Evolutionary conservation across 225 moss, liverwort and hornwort species (phyloP), one percentile per base, ranked within the genome.

Genomic region (Bryum argenteum): DNA sequence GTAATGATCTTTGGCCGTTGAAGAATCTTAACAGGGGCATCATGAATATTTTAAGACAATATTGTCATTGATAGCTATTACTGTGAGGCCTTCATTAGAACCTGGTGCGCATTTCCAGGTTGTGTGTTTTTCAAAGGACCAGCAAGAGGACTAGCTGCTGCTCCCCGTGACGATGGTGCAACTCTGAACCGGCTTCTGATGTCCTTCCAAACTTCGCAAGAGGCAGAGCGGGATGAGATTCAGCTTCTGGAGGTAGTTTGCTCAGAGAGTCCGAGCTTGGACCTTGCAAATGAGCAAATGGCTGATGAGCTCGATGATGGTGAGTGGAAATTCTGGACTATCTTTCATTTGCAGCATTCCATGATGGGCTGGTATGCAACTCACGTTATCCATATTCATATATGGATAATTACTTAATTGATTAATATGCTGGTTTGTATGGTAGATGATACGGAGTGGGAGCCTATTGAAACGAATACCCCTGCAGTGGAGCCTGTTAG

Each of bases 361-460:
- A 54, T 71, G 47, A 51, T 61, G 50, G 20, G 0, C 42, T 56
- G 20, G 9, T 54, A 65, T 60, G 9, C 15, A 73, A 18, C n/a
- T 63, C 61, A 53, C 39, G 14, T 65, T 52, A 47, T 37, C 13
- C 54, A 41, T 48, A 48, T 48, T 48, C 18, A 17, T 59, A 21
- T n/a, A n/a, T n/a, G n/a, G n/a, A n/a, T n/a, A n/a, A n/a, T 4
- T 26, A 26, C 4, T 26, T 2, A 33, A 33, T 5, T 6, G 5
- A 33, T 5, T 33, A 4, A 33, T 33, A 6, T 33, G 33, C 33
- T 39, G 58, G 10, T 66, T 54, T 76, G 10, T 43, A 22, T 73
- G 69, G 65, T 83, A 92, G 95, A 95, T 86, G 90, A 89, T 72
- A 89, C 89, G 58, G 88, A 91, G 42, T 95, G 95, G 95, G 95